phyloP scores from a whole-genome alignment of 2,329 filamentous ascomycete genomes.

The Epichloe hybrida region DNA sequence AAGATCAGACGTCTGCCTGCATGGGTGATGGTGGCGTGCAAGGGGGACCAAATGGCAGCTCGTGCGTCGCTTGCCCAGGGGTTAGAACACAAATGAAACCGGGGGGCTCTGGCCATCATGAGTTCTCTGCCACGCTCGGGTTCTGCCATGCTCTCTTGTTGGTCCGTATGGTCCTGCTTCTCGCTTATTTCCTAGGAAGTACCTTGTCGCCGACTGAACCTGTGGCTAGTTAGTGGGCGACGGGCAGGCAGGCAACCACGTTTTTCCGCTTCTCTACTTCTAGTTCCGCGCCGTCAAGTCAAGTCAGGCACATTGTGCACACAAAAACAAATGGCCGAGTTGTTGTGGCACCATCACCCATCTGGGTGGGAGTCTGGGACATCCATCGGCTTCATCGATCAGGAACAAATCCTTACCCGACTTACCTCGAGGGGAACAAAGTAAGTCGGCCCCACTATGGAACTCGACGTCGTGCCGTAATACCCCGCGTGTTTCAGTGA shows the following conservation, averaged over 20 bases:
- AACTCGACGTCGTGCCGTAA: neutral
- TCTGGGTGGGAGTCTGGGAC: too few species aligned
- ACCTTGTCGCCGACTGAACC: neutral
- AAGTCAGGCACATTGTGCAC: neutral
- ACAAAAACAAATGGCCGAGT: neutral
- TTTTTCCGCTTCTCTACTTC: neutral
- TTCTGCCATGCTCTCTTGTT: neutral
- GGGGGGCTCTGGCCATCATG: slow-evolving; percentile 2
- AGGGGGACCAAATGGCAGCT: slow-evolving; percentile 2
- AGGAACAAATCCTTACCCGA: neutral
- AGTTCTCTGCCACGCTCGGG: neutral
- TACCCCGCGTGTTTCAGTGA: slow-evolving; percentile 11
- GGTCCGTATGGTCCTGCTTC: neutral
- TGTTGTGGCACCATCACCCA: too few species aligned
- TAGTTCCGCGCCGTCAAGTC: neutral
- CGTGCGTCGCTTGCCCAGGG: neutral
- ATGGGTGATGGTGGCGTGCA: neutral
- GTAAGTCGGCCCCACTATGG: neutral
- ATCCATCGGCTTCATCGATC: neutral
- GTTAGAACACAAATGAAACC: slow-evolving; percentile 2
- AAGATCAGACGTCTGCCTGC: neutral
- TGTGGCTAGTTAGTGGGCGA: too few species aligned
- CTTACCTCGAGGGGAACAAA: neutral
- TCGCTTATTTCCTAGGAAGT: neutral
- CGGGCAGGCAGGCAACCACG: too few species aligned